Conservation (phyloP, 2,329 filamentous ascomycete genomes). For the Aspergillus cejpii region DNA sequence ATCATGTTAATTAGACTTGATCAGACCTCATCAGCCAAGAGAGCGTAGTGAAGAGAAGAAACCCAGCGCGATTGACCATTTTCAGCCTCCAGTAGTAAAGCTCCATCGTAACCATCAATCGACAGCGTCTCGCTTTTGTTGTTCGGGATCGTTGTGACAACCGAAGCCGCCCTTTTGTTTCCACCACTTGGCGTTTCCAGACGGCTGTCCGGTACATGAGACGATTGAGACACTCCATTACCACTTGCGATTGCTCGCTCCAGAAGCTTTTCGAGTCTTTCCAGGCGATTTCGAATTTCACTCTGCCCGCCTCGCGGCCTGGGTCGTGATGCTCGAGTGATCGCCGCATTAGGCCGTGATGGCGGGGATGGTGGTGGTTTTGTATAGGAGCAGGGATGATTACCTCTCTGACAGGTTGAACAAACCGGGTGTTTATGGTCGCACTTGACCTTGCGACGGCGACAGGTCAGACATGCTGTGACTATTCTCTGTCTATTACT, state of each 20-base stretch:
- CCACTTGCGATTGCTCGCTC: conserved; percentile 5
- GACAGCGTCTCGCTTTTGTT: conserved; percentile 2
- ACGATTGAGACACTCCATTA: background rate
- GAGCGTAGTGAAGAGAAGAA: conserved; percentile 11
- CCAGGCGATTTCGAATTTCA: conserved; percentile 7
- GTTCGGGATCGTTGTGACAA: background rate
- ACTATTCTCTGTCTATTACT: background rate
- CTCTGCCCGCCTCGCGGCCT: conserved; percentile 5
- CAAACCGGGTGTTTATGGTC: conserved; percentile 3
- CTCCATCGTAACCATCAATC: conserved; percentile 9
- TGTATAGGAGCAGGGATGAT: conserved; percentile 1
- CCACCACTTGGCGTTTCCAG: too few relatives aligned
- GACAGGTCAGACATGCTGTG: conserved; percentile 4
- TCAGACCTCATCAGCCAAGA: conserved; percentile 10
- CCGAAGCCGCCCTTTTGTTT: too few relatives aligned
- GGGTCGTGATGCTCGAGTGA: background rate
- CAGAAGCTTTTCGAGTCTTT: conserved; percentile 6
- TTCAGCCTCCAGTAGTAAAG: conserved; percentile 7
- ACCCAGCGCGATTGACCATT: conserved; percentile 9
- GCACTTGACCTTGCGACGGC: conserved; percentile 9
- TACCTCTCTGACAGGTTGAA: conserved; percentile 1
- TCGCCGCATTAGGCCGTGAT: background rate
- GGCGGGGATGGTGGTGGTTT: background rate
- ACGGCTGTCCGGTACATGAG: too few relatives aligned
- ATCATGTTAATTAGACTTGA: background rate